These are phyloP conservation scores for Lasiodiplodia gonubiensis DNA, from an alignment of 2,329 filamentous ascomycete genomes.

Conservation along the genomic window DNA sequence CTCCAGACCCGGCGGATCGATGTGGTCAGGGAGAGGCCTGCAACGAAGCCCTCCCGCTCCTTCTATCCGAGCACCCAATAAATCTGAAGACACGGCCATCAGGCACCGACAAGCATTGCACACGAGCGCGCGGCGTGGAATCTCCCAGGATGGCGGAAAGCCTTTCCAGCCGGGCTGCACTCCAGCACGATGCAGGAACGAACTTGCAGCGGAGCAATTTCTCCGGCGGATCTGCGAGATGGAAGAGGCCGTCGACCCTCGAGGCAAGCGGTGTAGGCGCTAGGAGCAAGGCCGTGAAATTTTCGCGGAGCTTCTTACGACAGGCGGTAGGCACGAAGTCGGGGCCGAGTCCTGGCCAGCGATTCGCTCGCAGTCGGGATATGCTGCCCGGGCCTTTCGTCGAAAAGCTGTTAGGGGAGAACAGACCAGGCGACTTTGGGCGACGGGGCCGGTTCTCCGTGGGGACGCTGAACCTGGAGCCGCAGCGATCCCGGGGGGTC, in stretches of 20 bases:
- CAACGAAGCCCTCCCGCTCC: conserved; percentile 18
- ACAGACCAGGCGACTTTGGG: conserved; percentile 18
- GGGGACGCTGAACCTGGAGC: conserved; percentile 27
- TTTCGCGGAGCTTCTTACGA: conserved; percentile 15
- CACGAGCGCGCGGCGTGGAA: conserved; percentile 8
- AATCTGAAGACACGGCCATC: conserved; percentile 14
- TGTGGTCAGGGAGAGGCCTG: conserved; percentile 21
- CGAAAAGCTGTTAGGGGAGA: conserved; percentile 21
- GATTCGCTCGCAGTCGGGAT: conserved; percentile 9
- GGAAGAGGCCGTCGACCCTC: neutral
- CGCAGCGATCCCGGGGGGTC: conserved; percentile 26
- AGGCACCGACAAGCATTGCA: conserved; percentile 12
- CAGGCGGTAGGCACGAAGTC: conserved; percentile 10
- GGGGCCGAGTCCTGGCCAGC: conserved; percentile 17
- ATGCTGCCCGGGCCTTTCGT: conserved; percentile 16
- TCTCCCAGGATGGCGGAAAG: conserved; percentile 3
- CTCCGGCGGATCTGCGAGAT: conserved; percentile 27
- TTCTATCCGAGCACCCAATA: conserved; percentile 24
- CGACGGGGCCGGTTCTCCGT: conserved; percentile 27
- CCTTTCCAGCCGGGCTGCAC: neutral
- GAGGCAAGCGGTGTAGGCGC: conserved; percentile 6
- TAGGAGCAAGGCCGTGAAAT: conserved; percentile 15
- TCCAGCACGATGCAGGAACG: conserved; percentile 25
- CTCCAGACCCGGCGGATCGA: conserved; percentile 27
- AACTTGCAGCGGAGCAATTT: conserved; percentile 22